Base-by-base conservation (phyloP, 257 asterid species). In the Striga asiatica region DNA sequence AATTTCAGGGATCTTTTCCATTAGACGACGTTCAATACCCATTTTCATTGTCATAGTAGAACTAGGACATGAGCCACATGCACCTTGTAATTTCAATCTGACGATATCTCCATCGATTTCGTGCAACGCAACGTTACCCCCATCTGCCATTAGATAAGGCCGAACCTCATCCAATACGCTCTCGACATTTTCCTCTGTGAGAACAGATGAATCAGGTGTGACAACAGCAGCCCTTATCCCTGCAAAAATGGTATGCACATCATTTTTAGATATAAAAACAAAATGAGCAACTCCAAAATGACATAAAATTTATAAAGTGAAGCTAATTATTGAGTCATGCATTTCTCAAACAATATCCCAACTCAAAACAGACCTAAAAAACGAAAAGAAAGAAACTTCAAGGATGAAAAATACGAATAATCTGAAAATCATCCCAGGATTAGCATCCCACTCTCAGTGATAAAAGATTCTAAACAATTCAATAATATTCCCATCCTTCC, bases 31-130 rank as follows among this genome's bases (percentile, higher is more conserved):
- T 68, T 92, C 99, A 65, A 92, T 88, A 46, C 99, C 99, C 86
- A 92, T 39, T 67, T 92, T 92, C 99, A 92, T 82, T 0, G 99
- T 92, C 62, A 64, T 61, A 34, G 70, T 77, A 53, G 99, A 55
- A 66, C 99, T 92, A 8, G 99, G 99, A 58, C 99, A 88, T 24
- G 99, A 92, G 49, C 99, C 99, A 72, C 99, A 92, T 0, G 99
- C 99, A 65, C 99, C 99, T 71, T 88, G 95, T 53, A 92, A 65
- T 70, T 84, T 92, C 72, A 92, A 60, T 73, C 73, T 88, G 20
- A 92, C 95, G 7, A 88, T 78, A 73, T 84, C 82, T 57, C 99
- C 97, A 63, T 88, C 99, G 54, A 92, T 92, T 68, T 92, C 93
- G 37, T 92, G 95, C 65, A 92, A 66, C 11, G 83, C 95, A 56